Evolutionary conservation across 805 yeast species (phyloP).

Genomic region (Lipomyces sp.): DNA sequence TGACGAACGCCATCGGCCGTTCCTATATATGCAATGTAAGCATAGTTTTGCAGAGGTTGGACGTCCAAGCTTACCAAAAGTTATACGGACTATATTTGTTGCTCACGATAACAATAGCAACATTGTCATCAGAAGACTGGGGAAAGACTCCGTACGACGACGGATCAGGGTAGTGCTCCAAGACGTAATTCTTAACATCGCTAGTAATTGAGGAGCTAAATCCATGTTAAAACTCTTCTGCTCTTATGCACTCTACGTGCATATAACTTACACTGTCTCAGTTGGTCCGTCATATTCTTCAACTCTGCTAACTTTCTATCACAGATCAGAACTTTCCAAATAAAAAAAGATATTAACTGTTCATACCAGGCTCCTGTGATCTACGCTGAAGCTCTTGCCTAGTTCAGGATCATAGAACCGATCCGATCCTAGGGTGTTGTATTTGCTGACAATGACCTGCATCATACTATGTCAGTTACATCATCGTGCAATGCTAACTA

Average conservation of each 20-base stretch:
- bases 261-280: constrained; percentile 13
- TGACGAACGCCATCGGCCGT: constrained; percentile 83
- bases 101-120: constrained; percentile 65
- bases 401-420: constrained; percentile 58
- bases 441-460: constrained; percentile 53
- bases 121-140: constrained; percentile 40
- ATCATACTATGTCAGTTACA: background rate
- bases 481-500: background rate
- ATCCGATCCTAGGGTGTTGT: constrained; percentile 55
- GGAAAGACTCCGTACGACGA: constrained; percentile 53
- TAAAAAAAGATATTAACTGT: background rate
- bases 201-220: constrained; percentile 41
- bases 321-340: constrained; percentile 30
- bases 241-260: constrained; percentile 43
- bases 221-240: constrained; percentile 40
- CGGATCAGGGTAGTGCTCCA: constrained; percentile 70
- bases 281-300: constrained; percentile 48
- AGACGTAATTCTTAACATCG: constrained; percentile 57
- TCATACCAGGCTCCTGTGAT: constrained; percentile 48
- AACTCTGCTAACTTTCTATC: constrained; percentile 56
- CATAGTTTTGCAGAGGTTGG: constrained; percentile 47
- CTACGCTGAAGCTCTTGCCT: constrained; percentile 61
- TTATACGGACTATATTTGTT: constrained; percentile 73
- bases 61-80: constrained; percentile 68
- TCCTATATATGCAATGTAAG: constrained; percentile 67